phyloP scores from a whole-genome alignment of 2,329 filamentous ascomycete species.

The Blastomyces emzantsi region DNA sequence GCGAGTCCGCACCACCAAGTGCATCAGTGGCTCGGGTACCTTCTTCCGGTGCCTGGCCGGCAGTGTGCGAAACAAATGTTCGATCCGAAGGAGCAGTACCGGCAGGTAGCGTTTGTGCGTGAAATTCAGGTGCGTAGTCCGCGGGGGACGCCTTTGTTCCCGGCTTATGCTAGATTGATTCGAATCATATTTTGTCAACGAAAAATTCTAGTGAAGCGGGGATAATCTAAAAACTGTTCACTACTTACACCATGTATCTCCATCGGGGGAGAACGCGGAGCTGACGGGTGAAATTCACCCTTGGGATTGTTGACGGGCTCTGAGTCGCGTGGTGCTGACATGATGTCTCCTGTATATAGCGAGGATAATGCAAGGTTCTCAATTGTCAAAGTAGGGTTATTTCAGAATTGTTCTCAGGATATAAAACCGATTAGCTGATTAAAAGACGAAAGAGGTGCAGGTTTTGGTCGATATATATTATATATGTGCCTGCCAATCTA shows the following conservation, averaged over 20 bases:
- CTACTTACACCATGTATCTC: conserved; percentile 47
- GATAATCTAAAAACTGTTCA: not conserved
- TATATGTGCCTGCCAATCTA: not conserved
- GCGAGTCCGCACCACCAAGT: conserved; percentile 44
- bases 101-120: conserved; percentile 50
- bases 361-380: too few species aligned
- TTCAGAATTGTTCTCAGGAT: not conserved
- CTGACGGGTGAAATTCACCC: conserved; percentile 48
- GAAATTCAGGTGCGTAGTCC: conserved; percentile 55
- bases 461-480: not conserved
- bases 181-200: conserved; percentile 13
- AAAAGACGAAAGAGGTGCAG: not conserved
- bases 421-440: not conserved
- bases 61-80: conserved; percentile 41
- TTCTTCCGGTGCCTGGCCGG: conserved; percentile 17
- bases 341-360: conserved; percentile 12
- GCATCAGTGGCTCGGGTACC: conserved; percentile 38
- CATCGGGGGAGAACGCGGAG: conserved; percentile 45
- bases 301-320: conserved; percentile 46
- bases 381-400: not conserved
- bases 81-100: conserved; percentile 52
- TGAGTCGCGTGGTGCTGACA: conserved; percentile 35
- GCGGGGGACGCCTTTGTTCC: conserved; percentile 49
- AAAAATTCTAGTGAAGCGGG: not conserved
- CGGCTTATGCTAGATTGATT: conserved; percentile 48